phyloP scores from a whole-genome alignment of 2,329 filamentous ascomycete species.

The Aspergillus fumigatus region DNA sequence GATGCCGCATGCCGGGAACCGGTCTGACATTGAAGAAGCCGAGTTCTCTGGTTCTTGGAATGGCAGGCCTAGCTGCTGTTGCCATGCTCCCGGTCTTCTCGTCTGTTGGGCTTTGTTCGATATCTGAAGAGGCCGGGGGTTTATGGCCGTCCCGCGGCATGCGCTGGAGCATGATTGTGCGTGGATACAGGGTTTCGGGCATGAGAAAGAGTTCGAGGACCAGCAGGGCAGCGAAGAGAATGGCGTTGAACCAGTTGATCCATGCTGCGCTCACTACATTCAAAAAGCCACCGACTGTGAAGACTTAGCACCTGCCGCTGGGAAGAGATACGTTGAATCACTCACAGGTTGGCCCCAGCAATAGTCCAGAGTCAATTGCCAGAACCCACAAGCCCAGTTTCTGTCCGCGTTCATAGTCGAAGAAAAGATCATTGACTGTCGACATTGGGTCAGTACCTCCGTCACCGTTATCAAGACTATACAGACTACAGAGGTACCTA shows the following conservation, averaged over 20 bases:
- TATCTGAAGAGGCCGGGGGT: conserved; percentile 11
- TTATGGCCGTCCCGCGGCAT: conserved; percentile 21
- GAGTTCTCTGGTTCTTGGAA: conserved; percentile 41
- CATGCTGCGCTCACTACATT: conserved; percentile 45
- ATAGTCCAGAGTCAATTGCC: conserved; percentile 50
- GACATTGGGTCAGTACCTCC: background rate
- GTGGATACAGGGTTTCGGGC: conserved; percentile 55
- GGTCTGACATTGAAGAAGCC: conserved; percentile 44
- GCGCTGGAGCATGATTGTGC: conserved; percentile 44
- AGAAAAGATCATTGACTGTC: conserved; percentile 52
- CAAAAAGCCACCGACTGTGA: conserved; percentile 49
- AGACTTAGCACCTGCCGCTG: background rate
- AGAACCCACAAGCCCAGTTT: conserved; percentile 56
- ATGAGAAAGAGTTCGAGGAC: conserved; percentile 48
- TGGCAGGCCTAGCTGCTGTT: conserved; percentile 7
- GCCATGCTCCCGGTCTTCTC: background rate
- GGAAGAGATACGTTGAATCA: conserved; percentile 3
- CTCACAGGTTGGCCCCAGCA: conserved; percentile 46
- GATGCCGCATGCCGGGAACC: conserved; percentile 50
- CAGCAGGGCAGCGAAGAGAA: conserved; percentile 48
- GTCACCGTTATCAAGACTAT: background rate
- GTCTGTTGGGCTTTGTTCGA: conserved; percentile 22
- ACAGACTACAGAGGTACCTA: conserved; percentile 9
- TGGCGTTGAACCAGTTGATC: conserved; percentile 54
- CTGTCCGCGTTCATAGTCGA: conserved; percentile 52